Evolutionary conservation across 2,329 filamentous ascomycete genomes (phyloP).

Genomic region (Aspergillus piperis): DNA sequence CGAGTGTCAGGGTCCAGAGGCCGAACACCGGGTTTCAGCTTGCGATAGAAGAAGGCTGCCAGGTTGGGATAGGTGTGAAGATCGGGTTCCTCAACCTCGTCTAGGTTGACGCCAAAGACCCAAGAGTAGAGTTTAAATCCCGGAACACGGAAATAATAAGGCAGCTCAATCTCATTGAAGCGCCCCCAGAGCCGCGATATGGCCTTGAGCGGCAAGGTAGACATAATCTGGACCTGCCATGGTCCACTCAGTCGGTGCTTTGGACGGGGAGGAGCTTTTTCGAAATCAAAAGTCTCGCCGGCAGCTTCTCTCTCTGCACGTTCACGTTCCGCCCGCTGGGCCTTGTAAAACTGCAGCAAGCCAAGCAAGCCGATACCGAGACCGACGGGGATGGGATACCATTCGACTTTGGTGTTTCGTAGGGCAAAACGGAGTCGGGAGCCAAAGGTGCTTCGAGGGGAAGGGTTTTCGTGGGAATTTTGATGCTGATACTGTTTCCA

Average conservation of each 20-base stretch:
- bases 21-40: conserved; percentile 81
- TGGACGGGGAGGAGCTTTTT: conserved; percentile 53
- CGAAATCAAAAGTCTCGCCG: conserved; percentile 37
- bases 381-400: conserved; percentile 87
- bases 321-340: conserved; percentile 54
- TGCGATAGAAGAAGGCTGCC: conserved; percentile 95
- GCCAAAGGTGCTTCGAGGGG: conserved; percentile 55
- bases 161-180: conserved; percentile 87
- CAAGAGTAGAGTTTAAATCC: conserved; percentile 91
- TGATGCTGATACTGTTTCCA: conserved; percentile 45
- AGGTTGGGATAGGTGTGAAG: conserved; percentile 89
- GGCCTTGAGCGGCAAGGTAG: conserved; percentile 85
- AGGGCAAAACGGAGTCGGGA: conserved; percentile 61
- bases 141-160: conserved; percentile 82
- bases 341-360: conserved; percentile 79
- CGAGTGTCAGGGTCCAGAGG: conserved; percentile 80
- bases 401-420: conserved; percentile 69
- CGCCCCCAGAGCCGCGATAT: conserved; percentile 85
- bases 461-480: conserved; percentile 33
- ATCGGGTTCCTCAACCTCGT: conserved; percentile 84
- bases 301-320: conserved; percentile 51
- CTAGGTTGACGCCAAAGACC: conserved; percentile 86
- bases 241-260: conserved; percentile 79
- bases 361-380: conserved; percentile 84
- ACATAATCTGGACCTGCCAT: conserved; percentile 94